Evolutionary conservation across 2,329 filamentous ascomycete genomes (phyloP).

Genomic region (Fusarium succisae): DNA sequence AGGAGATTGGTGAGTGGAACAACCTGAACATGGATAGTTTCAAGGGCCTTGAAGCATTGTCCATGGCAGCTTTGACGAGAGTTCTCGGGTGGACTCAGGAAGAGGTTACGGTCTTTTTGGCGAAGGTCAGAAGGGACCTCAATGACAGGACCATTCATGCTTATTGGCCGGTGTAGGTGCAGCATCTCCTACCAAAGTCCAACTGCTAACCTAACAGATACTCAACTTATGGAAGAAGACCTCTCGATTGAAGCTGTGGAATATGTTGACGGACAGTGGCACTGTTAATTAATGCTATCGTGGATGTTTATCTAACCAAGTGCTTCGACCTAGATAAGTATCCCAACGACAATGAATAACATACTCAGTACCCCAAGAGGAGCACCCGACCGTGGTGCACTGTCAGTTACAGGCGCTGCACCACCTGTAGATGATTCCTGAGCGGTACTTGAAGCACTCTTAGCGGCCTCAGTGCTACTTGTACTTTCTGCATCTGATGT

Average conservation of each 20-base stretch:
- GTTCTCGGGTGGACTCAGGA: constrained; percentile 20
- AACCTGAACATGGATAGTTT: constrained; percentile 21
- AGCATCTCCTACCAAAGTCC: accelerated
- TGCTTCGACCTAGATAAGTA: not conserved
- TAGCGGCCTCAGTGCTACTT: not conserved
- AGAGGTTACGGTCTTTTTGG: constrained; percentile 14
- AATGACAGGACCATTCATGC: constrained; percentile 26
- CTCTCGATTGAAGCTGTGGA: not conserved
- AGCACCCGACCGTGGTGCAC: not conserved
- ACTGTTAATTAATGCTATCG: not conserved
- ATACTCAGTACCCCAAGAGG: not conserved
- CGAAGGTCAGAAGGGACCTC: constrained; percentile 23
- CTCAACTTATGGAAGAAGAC: constrained; percentile 11
- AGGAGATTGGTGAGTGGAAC: constrained; percentile 28
- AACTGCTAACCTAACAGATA: not conserved
- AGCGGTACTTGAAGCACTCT: not conserved
- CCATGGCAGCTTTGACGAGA: constrained; percentile 22
- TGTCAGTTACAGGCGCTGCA: not conserved
- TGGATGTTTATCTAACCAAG: not conserved
- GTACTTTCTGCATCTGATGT: not conserved
- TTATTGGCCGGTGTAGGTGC: constrained; percentile 32
- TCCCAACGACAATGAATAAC: not conserved
- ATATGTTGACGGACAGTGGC: not conserved
- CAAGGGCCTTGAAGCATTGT: constrained; percentile 19
- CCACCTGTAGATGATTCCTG: not conserved